Evolutionary conservation across 2,329 filamentous ascomycete genomes (phyloP), one percentile per base, ranked within the genome.

Genomic region (Truncatella angustata): DNA sequence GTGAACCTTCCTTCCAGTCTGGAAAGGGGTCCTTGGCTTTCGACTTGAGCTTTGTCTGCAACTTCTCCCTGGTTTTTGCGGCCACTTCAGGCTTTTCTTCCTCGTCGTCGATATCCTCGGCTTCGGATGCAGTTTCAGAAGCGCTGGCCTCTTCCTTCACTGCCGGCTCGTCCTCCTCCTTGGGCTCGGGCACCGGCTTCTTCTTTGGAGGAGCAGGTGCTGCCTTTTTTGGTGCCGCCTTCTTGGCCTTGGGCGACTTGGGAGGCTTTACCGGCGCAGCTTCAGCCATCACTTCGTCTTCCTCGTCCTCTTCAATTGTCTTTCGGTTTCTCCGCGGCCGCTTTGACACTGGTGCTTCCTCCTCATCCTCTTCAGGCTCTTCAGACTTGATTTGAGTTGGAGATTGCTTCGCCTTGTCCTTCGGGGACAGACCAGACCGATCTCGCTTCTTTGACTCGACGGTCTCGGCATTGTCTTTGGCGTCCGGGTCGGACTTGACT

Each of bases 1-100:
- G 90, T 44, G 88, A 82, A 43, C 92, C 92, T 43, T 88, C 75
- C 67, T 91, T 88, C 94, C 94, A 99, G 70, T 99, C 93, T 1
- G 92, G 92, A 70, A 93, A 97, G n/a, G 88, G 85, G 63, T 96
- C 88, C 58, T 91, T 88, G 35, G 72, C 76, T 48, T 79, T 82
- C 16, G 81, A 75, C 64, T 85, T 85, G 53, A 96, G 73, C 44
- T 86, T 88, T 7, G 84, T 84, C 67, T 96, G 91, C 10, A 93
- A 82, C 68, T 90, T 90, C 68, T 93, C 83, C 40, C 90, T 85
- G 43, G 85, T 86, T 70, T 95, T 92, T 37, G 84, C 86, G 46
- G 84, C 84, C 43, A 85, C 70, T 58, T 87, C 84, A 2, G 90
- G 85, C 64, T 90, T 90, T 62, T 88, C 77, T 5, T 79, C 82